phyloP scores from a whole-genome alignment of 768 basidiomycete species.

The Gloeopeniophorella convolvens region DNA sequence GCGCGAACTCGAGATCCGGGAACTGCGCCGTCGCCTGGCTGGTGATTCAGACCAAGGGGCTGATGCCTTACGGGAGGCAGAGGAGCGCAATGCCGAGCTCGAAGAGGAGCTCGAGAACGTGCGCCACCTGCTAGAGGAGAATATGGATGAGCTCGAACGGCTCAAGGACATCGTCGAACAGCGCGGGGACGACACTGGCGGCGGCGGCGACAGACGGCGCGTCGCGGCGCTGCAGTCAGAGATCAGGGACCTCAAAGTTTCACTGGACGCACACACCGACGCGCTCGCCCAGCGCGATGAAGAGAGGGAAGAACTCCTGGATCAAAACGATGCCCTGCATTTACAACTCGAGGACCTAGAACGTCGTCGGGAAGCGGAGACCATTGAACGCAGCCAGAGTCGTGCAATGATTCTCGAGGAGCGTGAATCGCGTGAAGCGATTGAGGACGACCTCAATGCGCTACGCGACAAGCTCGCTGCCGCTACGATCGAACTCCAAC shows the following conservation, averaged over 20 bases:
- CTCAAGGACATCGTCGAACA: conserved; percentile 63
- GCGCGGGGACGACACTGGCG: conserved; percentile 32
- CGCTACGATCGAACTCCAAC: conserved; percentile 73
- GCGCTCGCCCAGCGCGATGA: conserved; percentile 54
- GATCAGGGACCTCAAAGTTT: conserved; percentile 53
- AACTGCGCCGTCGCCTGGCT: conserved; percentile 48
- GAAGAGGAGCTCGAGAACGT: conserved; percentile 70
- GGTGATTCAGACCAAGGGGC: conserved; percentile 35
- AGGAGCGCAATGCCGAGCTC: conserved; percentile 58
- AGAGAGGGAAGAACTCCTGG: conserved; percentile 63
- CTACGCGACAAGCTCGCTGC: conserved; percentile 74
- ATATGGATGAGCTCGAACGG: conserved; percentile 75
- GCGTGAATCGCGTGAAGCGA: conserved; percentile 65
- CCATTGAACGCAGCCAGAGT: conserved; percentile 65
- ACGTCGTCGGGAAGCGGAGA: conserved; percentile 54
- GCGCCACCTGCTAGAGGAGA: conserved; percentile 67
- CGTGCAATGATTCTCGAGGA: conserved; percentile 66
- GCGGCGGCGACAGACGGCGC: conserved; percentile 38
- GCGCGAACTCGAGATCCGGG: conserved; percentile 60
- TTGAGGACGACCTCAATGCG: conserved; percentile 73
- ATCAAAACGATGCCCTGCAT: conserved; percentile 56
- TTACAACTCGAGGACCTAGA: conserved; percentile 64
- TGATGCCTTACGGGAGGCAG: conserved; percentile 46
- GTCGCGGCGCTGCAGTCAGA: conserved; percentile 55
- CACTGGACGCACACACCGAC: conserved; percentile 53